These are phyloP conservation scores for Coniochaeta prunicola DNA, from an alignment of 2,329 filamentous ascomycete species.

Conservation along the genomic window DNA sequence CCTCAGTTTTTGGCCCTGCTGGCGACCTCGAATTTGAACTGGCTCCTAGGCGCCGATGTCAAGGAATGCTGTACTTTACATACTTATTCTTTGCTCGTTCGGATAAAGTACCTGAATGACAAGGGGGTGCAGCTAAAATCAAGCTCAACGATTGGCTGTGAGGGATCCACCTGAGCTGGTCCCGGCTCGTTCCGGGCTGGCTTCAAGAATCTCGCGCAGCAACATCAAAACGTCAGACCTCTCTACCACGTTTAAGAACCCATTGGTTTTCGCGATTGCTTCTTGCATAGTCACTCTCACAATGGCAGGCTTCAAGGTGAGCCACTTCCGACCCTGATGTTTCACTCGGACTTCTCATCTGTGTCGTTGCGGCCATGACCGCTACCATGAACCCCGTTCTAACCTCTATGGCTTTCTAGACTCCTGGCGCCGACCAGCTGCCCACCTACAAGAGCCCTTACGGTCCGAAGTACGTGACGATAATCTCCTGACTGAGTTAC, in stretches of 20 bases:
- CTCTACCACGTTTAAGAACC: conserved; percentile 1
- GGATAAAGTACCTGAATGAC: not conserved
- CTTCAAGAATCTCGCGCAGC: conserved; percentile 23
- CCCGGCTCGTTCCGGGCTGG: conserved; percentile 17
- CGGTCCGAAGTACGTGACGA: conserved; percentile 55
- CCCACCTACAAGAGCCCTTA: conserved; percentile 48
- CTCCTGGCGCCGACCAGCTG: conserved; percentile 25
- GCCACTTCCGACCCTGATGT: not conserved
- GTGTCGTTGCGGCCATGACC: not conserved
- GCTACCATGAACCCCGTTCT: not conserved
- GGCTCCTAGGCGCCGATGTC: too few species aligned
- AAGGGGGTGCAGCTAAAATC: not conserved
- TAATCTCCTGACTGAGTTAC: not conserved
- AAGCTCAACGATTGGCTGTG: conserved; percentile 11
- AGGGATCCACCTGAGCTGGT: not conserved
- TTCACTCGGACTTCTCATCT: not conserved
- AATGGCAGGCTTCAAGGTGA: not conserved
- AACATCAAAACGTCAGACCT: conserved; percentile 12
- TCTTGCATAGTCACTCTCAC: not conserved
- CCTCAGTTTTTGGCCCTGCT: too few species aligned
- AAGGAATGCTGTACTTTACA: not conserved
- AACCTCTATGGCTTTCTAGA: conserved; percentile 23
- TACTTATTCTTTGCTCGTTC: not conserved
- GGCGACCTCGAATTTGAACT: too few species aligned
- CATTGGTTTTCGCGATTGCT: conserved; percentile 6